phyloP scores from a whole-genome alignment of 1,284 basidiomycete genomes.

The Moesziomyces antarcticus region DNA sequence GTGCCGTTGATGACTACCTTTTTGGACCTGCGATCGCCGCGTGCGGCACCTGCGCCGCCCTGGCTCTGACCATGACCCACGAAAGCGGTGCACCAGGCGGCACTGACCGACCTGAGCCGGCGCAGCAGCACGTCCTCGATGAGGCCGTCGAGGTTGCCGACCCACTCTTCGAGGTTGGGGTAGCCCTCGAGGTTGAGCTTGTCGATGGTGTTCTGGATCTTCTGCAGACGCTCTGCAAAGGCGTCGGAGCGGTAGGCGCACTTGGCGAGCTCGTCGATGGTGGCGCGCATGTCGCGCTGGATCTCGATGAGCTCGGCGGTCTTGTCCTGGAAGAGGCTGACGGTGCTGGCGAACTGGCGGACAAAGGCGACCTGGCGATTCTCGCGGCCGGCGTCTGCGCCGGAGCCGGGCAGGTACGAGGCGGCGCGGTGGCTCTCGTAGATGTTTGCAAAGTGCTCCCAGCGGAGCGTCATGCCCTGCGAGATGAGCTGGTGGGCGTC shows the following conservation, averaged over 20 bases:
- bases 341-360: constrained; percentile 90
- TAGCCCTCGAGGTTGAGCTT: constrained; percentile 94
- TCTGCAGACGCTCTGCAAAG: constrained; percentile 80
- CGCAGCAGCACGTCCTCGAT: constrained; percentile 86
- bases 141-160: constrained; percentile 83
- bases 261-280: constrained; percentile 79
- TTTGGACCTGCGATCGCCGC: constrained; percentile 23
- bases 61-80: constrained; percentile 27
- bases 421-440: constrained; percentile 73
- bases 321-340: constrained; percentile 84
- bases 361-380: constrained; percentile 92
- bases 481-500: constrained; percentile 58
- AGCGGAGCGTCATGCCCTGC: constrained; percentile 81
- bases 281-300: constrained; percentile 83
- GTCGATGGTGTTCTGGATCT: constrained; percentile 91
- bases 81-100: constrained; percentile 89
- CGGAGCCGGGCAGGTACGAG: constrained; percentile 57
- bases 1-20: constrained; percentile 11
- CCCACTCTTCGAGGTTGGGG: constrained; percentile 97
- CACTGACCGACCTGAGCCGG: constrained; percentile 81
- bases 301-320: constrained; percentile 91
- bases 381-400: constrained; percentile 69
- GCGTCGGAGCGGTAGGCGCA: constrained; percentile 86
- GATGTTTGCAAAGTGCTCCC: constrained; percentile 82
- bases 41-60: constrained; percentile 6